A percentile compares a stretch with the other conserved stretches of the same genome.
Conservation (phyloP, 305 asterid genomes). For the Rubia occidens region DNA sequence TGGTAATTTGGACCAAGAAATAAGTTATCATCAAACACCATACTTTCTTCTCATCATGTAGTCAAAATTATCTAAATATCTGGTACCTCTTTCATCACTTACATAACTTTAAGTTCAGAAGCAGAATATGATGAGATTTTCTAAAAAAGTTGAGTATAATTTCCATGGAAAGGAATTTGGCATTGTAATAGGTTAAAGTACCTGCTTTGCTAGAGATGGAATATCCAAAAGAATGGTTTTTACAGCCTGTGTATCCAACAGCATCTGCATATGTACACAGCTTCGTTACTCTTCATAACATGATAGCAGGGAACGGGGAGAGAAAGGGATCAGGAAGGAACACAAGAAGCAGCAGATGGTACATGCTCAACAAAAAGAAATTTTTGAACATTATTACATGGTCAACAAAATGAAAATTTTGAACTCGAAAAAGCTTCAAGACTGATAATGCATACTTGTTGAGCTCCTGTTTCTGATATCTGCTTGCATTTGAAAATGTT, state of each 20-base stretch:
- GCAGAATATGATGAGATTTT: background rate
- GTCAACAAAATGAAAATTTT: background rate
- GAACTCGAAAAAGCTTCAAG: background rate
- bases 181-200: slow-evolving; percentile 19
- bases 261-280: slow-evolving; percentile 53
- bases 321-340: background rate
- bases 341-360: background rate
- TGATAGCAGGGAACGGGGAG: background rate
- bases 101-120: background rate
- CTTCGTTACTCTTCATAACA: background rate
- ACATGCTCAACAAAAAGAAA: background rate
- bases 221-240: slow-evolving; percentile 89
- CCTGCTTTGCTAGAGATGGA: slow-evolving; percentile 94
- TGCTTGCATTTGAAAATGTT: slow-evolving; percentile 99
- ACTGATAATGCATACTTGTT: slow-evolving; percentile 49
- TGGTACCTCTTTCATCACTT: background rate
- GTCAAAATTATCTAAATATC: background rate
- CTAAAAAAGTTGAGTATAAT: background rate
- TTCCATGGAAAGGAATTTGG: background rate
- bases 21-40: background rate
- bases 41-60: background rate
- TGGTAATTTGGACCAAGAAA: background rate
- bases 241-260: slow-evolving; percentile 95
- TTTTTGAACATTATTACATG: background rate
- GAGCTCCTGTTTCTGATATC: slow-evolving; percentile 97